phyloP scores from a whole-genome alignment of 2,329 filamentous ascomycete species.

The Pseudopithomyces maydicus region DNA sequence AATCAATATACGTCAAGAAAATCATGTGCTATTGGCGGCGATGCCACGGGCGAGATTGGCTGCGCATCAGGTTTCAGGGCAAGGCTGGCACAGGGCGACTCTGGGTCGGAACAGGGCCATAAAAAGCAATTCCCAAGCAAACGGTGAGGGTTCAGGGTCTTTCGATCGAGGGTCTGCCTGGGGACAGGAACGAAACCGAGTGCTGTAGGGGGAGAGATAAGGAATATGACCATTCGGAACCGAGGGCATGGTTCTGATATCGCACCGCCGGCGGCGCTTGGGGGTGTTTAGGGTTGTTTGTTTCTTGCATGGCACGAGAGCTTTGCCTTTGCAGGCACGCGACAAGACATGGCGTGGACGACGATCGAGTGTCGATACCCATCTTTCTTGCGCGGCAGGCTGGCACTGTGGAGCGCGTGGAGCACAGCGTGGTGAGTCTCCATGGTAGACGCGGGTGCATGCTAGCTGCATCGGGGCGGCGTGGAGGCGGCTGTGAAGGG shows the following conservation, averaged over 20 bases:
- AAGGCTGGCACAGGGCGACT: slow-evolving; percentile 8
- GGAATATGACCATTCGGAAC: neutral
- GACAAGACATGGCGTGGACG: neutral
- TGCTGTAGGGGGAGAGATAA: slow-evolving; percentile 2
- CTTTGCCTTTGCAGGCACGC: neutral
- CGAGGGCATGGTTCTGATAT: neutral
- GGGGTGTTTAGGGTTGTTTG: no score
- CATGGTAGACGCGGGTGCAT: neutral
- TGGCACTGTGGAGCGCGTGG: neutral
- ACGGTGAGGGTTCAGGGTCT: neutral
- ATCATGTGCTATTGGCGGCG: neutral
- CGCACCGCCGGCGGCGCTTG: neutral
- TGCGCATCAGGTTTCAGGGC: neutral
- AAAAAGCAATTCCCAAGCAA: slow-evolving; percentile 7
- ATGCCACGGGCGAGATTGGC: slow-evolving; percentile 7
- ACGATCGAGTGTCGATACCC: neutral
- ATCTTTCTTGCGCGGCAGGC: neutral
- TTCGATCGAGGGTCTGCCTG: neutral
- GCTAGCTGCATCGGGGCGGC: neutral
- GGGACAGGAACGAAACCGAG: slow-evolving; percentile 1
- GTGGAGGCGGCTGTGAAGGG: slow-evolving; percentile 3
- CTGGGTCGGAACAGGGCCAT: neutral
- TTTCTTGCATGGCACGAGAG: neutral
- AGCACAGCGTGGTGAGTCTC: neutral
- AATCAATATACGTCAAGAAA: slow-evolving; percentile 1